Percentiles rank a stretch among this genome's conserved stretches.
phyloP scores from a whole-genome alignment of 768 basidiomycete genomes.

The Collybia sp. region DNA sequence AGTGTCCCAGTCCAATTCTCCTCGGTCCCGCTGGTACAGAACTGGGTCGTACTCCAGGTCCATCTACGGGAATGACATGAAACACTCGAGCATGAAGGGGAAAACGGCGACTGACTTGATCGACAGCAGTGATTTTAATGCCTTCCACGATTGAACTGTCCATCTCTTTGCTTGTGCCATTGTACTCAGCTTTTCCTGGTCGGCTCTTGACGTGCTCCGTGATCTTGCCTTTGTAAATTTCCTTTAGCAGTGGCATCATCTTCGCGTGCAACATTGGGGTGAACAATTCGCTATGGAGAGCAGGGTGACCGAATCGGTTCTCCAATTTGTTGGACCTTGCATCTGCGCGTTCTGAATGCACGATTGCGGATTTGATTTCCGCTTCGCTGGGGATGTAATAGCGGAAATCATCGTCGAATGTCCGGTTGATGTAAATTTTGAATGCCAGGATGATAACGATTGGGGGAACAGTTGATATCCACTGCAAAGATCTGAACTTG shows the following conservation, averaged over 20 bases:
- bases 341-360: conserved; percentile 61
- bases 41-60: conserved; percentile 59
- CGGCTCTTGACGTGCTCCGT: conserved; percentile 19
- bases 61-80: conserved; percentile 17
- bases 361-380: conserved; percentile 55
- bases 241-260: conserved; percentile 55
- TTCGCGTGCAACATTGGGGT: conserved; percentile 67
- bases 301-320: conserved; percentile 82
- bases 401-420: conserved; percentile 56
- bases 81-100: neutral
- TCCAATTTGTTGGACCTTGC: conserved; percentile 55
- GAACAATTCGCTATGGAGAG: conserved; percentile 65
- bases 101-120: conserved; percentile 8
- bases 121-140: conserved; percentile 52
- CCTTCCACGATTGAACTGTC: conserved; percentile 44
- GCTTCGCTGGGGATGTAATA: conserved; percentile 67
- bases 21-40: conserved; percentile 53
- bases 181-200: conserved; percentile 44
- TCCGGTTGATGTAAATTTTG: conserved; percentile 65
- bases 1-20: conserved; percentile 86
- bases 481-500: conserved; percentile 51
- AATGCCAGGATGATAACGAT: conserved; percentile 60
- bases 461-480: conserved; percentile 68
- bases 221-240: conserved; percentile 55
- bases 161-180: conserved; percentile 46